Evolutionary conservation across 805 yeast species (phyloP).

Genomic region (Candida incommunis): DNA sequence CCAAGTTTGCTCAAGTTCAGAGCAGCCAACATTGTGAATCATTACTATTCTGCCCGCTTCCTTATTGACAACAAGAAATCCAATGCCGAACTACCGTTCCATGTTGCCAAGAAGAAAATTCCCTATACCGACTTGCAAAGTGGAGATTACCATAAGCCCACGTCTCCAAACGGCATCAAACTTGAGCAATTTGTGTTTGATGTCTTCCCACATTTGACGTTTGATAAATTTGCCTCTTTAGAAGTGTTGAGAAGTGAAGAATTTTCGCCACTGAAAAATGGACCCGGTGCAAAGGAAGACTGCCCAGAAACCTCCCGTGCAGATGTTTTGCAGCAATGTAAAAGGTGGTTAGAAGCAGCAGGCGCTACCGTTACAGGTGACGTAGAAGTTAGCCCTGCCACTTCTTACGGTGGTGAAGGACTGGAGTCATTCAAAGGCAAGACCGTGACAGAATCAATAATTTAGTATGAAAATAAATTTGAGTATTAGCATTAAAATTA

Average conservation of each 20-base stretch:
- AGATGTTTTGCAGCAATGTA: constrained; percentile 51
- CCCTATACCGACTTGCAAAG: constrained; percentile 37
- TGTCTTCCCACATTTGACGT: constrained; percentile 67
- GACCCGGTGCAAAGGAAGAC: constrained; percentile 67
- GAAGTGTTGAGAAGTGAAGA: constrained; percentile 81
- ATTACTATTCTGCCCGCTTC: constrained; percentile 78
- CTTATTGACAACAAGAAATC: constrained; percentile 42
- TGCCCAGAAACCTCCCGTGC: constrained; percentile 69
- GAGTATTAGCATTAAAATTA: background rate
- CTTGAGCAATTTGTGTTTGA: constrained; percentile 96
- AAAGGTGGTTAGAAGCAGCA: constrained; percentile 53
- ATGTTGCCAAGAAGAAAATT: constrained; percentile 85
- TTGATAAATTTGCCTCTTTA: constrained; percentile 70
- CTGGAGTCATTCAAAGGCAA: constrained; percentile 41
- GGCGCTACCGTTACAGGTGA: constrained; percentile 46
- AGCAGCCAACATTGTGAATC: constrained; percentile 96
- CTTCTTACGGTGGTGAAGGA: constrained; percentile 67
- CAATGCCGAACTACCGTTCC: constrained; percentile 69
- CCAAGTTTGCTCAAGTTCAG: constrained; percentile 52
- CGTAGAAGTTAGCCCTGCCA: constrained; percentile 44
- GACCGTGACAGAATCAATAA: constrained; percentile 5
- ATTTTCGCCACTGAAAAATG: constrained; percentile 90
- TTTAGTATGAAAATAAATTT: background rate
- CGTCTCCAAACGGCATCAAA: constrained; percentile 77
- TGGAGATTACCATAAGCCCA: constrained; percentile 43